Evolutionary conservation across 2,329 filamentous ascomycete species (phyloP), one percentile per base, ranked within the genome.

Genomic region (Aspergillus arachidicola): DNA sequence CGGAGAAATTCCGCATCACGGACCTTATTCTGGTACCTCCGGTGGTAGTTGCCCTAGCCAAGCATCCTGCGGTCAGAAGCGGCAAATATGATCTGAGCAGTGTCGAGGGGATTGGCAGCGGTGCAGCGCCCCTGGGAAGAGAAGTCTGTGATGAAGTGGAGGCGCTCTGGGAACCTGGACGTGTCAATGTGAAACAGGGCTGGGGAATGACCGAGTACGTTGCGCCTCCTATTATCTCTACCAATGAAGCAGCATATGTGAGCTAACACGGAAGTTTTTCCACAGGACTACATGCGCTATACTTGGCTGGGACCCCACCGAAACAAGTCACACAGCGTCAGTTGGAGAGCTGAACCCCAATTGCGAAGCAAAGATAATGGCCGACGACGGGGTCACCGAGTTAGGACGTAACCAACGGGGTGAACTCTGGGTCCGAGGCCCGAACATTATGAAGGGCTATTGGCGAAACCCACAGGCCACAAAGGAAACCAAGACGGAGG

Each of bases 191-290:
- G 32, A 85, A 84, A 72, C 92, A 94, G 76, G 92, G 91, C 4
- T 96, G 91, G 90, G 93, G 93, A 6, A 94, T 96, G 92, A 95
- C 92, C 1, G 92, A 95, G 78, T 81, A 71, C 74, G 79, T 66
- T 59, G 51, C 61, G 14, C 21, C 21, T 4, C 41, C 56, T n/a
- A 45, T 32, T n/a, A 38, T 48, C 45, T 56, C 48, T 60, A 36
- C 61, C 60, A 53, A 56, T 38, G 48, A 55, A 45, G 36, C 26
- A 19, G 50, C 56, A 61, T 30, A 34, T 32, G 28, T 6, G 19
- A 51, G 28, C 61, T 64, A 62, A 66, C 23, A 50, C 62, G 56
- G 46, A 59, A 10, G 30, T 5, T 28, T 41, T 16, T 41, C 28
- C 34, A 38, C 59, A 82, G 81, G 69, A 78, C 82, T 3, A 95